These are phyloP conservation scores for Rhododendron vialii DNA, from an alignment of 148 eudicot genomes.

Conservation along the genomic window DNA sequence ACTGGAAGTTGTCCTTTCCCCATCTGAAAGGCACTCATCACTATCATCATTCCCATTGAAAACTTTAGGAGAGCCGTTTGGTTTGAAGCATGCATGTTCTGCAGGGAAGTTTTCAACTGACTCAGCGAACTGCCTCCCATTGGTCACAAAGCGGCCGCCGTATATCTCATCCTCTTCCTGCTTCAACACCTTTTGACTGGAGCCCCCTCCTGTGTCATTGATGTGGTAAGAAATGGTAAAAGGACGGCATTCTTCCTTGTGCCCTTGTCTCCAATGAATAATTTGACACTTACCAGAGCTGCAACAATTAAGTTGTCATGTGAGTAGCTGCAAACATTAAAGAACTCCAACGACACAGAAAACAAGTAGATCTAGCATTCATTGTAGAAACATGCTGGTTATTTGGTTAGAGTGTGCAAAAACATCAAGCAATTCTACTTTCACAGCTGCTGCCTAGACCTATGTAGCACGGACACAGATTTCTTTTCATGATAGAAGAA, in stretches of 20 bases:
- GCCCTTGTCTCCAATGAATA: slow-evolving; percentile 88
- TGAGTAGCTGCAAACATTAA: slow-evolving; percentile 3
- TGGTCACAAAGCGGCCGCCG: slow-evolving; percentile 16
- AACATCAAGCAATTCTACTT: not conserved
- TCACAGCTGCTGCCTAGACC: not conserved
- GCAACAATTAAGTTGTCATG: slow-evolving; percentile 24
- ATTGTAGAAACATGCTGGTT: not conserved
- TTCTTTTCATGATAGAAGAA: not conserved
- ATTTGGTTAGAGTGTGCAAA: not conserved
- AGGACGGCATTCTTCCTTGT: slow-evolving; percentile 70
- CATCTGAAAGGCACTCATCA: slow-evolving; percentile 17
- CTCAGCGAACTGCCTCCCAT: slow-evolving; percentile 24
- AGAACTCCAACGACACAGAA: not conserved
- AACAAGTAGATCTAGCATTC: not conserved
- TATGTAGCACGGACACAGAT: no score
- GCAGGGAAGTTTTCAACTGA: slow-evolving; percentile 16
- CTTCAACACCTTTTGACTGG: slow-evolving; percentile 22
- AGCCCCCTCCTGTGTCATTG: slow-evolving; percentile 27
- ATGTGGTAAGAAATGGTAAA: slow-evolving; percentile 16
- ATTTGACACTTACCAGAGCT: slow-evolving; percentile 96
- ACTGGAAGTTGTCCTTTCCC: slow-evolving; percentile 19
- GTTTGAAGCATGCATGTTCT: slow-evolving; percentile 14
- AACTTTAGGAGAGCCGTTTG: slow-evolving; percentile 9
- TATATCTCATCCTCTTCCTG: slow-evolving; percentile 22
- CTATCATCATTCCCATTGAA: slow-evolving; percentile 21